A percentile compares a stretch with the other conserved stretches of the same genome.
Evolutionary conservation across 257 asterid species (phyloP).

Genomic region (Craterostigma plantagineum): DNA sequence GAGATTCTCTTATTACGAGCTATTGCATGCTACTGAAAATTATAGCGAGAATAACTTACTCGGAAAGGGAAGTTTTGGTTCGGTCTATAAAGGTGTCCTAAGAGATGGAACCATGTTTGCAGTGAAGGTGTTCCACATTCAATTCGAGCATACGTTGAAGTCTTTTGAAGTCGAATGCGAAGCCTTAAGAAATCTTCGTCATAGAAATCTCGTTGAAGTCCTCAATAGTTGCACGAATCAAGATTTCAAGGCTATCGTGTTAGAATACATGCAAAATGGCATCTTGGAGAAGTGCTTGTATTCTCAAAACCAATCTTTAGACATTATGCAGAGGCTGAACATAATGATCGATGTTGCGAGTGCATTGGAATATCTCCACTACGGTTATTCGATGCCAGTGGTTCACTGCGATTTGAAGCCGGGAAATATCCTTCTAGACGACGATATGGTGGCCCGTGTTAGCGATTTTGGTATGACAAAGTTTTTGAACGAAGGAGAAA

Average conservation of each 20-base stretch:
- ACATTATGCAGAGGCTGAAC: slow-evolving; percentile 3
- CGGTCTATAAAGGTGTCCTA: slow-evolving; percentile 6
- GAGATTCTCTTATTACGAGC: slow-evolving; percentile 5
- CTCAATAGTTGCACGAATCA: slow-evolving; percentile 16
- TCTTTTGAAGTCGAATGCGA: slow-evolving; percentile 18
- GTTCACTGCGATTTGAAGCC: slow-evolving; percentile 10
- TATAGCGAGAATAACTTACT: slow-evolving; percentile 6
- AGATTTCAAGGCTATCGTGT: slow-evolving; percentile 10
- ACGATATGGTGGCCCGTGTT: slow-evolving; percentile 15
- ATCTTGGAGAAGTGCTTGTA: slow-evolving; percentile 17
- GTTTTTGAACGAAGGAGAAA: slow-evolving; percentile 12
- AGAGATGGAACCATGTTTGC: slow-evolving; percentile 9
- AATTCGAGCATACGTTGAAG: slow-evolving; percentile 12
- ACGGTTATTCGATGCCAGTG: no score
- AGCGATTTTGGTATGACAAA: slow-evolving; percentile 20
- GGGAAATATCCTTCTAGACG: slow-evolving; percentile 16
- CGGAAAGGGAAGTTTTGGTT: not conserved
- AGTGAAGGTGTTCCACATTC: slow-evolving; percentile 16
- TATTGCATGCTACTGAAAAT: slow-evolving; percentile 4
- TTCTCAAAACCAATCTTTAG: slow-evolving; percentile 1
- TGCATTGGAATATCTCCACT: slow-evolving; percentile 2
- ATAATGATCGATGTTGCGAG: slow-evolving; percentile 24
- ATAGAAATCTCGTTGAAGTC: slow-evolving; percentile 15
- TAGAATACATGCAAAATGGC: no score
- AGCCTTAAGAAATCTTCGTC: slow-evolving; percentile 14